phyloP scores from a whole-genome alignment of 2,329 filamentous ascomycete genomes.

The Teratosphaeria gauchensis region DNA sequence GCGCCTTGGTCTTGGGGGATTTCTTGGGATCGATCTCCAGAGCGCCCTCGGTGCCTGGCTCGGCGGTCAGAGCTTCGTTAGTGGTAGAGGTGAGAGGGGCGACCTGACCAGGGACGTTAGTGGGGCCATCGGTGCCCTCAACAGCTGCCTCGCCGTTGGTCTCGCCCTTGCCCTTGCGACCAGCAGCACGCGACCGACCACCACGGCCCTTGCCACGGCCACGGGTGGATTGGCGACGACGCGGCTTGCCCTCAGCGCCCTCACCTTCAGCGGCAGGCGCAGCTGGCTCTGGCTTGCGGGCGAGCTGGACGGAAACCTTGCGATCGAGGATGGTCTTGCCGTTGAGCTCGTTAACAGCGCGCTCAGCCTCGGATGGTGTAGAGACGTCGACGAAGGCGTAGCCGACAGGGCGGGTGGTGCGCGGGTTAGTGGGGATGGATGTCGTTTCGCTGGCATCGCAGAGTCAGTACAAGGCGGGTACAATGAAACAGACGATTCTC shows the following conservation, averaged over 20 bases:
- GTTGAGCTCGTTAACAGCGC: conserved; percentile 89
- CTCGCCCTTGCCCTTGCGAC: conserved; percentile 38
- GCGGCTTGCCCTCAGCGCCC: conserved; percentile 57
- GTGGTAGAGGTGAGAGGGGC: conserved; percentile 42
- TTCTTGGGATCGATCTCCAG: conserved; percentile 29
- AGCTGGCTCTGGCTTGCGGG: conserved; percentile 90
- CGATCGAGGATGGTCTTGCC: conserved; percentile 96
- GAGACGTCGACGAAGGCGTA: conserved; percentile 98
- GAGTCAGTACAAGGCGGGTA: conserved; percentile 6
- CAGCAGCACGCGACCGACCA: conserved; percentile 52
- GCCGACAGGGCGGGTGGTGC: conserved; percentile 94
- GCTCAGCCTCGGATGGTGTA: conserved; percentile 86
- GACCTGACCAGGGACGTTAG: conserved; percentile 44
- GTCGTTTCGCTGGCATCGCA: conserved; percentile 69
- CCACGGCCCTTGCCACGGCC: conserved; percentile 50
- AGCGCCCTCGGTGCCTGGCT: conserved; percentile 39
- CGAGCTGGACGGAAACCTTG: conserved; percentile 98
- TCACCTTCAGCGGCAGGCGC: conserved; percentile 66
- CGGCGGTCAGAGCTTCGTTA: conserved; percentile 47
- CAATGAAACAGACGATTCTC: conserved; percentile 34
- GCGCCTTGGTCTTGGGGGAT: conserved; percentile 37
- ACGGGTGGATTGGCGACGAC: conserved; percentile 46
- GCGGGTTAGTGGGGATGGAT: conserved; percentile 98
- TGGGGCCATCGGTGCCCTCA: conserved; percentile 36
- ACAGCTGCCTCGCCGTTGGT: conserved; percentile 34